Evolutionary conservation across 225 moss, liverwort and hornwort species (phyloP), one percentile per base, ranked within the genome.

Genomic region (Straminergon stramineum): DNA sequence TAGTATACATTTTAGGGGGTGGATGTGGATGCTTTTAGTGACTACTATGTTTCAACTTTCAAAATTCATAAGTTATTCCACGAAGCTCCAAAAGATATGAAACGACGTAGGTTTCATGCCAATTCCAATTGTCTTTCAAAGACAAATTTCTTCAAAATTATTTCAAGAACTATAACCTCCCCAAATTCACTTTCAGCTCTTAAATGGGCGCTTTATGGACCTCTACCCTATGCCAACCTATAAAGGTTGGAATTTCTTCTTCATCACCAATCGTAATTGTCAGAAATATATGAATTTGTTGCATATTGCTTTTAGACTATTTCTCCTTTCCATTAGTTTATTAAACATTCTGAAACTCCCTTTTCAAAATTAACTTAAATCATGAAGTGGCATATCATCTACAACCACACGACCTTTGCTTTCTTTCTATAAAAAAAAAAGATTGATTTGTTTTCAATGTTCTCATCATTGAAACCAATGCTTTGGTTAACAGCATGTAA

Each of bases 351-450:
- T n/a, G 23, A 69, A n/a, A n/a, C 4, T 69, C 22, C 7, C 0
- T 22, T 69, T n/a, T n/a, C 0, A 13, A 1, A n/a, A n/a, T 6
- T 69, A 70, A 20, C 48, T 48, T 48, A 48, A 48, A 69, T 2
- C 4, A n/a, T 22, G 7, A 22, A n/a, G n/a, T n/a, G 69, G 12
- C n/a, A n/a, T 69, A 13, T 22, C 13, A n/a, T 22, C 69, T 69
- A 69, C 22, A 22, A n/a, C 4, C 1, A n/a, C 22, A 7, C 5
- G 0, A 0, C 7, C 13, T 69, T 22, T 12, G 13, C 23, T n/a
- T 70, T 39, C 24, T 39, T 39, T 70, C 14, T 39, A n/a, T n/a
- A 4, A 39, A 39, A 69, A 39, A 39, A 69, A 20, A 69, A 13
- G 1, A 37, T 20, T 67, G 11, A 67, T 67, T 67, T 67, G 11